phyloP scores from a whole-genome alignment of 345 rosid species.

The Gossypium australe region DNA sequence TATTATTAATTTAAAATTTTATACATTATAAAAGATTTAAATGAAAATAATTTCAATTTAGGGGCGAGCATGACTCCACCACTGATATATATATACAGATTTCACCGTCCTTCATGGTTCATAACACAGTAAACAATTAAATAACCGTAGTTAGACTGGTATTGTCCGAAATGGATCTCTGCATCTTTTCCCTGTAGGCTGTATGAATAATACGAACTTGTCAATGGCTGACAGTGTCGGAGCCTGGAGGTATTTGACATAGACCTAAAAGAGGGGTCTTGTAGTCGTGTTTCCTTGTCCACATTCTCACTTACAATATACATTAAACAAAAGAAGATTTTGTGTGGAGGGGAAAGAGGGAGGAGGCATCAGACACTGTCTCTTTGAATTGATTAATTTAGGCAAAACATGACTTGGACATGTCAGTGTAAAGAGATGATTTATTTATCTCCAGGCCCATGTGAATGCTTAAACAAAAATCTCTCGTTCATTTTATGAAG shows the following conservation, averaged over 20 bases:
- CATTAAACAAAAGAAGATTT: not conserved
- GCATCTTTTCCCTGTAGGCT: not conserved
- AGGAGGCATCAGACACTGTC: not conserved
- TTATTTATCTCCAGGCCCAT: conserved; percentile 18
- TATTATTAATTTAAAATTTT: no score
- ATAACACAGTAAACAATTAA: no score
- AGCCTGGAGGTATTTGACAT: not conserved
- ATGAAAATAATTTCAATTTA: no score
- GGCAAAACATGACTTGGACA: conserved; percentile 18
- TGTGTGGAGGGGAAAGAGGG: conserved; percentile 1
- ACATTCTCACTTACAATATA: not conserved
- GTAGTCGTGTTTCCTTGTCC: conserved; percentile 9
- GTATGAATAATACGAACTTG: not conserved
- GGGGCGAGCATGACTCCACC: no score
- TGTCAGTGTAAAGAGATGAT: not conserved
- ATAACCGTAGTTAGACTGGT: no score
- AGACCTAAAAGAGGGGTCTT: not conserved
- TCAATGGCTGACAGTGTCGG: not conserved
- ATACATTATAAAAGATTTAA: no score
- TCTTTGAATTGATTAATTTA: conserved; percentile 6
- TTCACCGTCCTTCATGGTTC: no score
- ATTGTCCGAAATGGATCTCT: no score
- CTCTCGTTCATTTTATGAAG: not conserved
- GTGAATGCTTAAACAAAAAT: conserved; percentile 12
- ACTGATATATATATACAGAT: no score